A percentile compares a stretch with the other conserved stretches of the same genome.
Evolutionary conservation across 306 rosid species (phyloP).

Genomic region (Carpinus viminea): DNA sequence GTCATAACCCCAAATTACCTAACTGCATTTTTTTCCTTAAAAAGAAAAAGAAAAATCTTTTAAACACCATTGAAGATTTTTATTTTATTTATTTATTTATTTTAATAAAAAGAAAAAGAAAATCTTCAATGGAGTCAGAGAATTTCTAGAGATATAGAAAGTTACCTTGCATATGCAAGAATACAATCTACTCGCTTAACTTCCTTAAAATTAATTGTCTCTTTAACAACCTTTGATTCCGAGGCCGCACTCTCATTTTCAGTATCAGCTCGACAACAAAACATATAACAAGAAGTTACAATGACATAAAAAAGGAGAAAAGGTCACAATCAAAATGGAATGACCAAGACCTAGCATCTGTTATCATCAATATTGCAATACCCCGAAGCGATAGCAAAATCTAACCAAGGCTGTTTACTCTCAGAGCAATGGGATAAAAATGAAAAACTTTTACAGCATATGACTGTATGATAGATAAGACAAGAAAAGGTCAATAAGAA

Average conservation of each 20-base stretch:
- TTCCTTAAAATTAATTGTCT: constrained; percentile 71
- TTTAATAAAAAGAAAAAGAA: neutral
- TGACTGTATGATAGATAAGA: neutral
- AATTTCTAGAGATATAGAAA: constrained; percentile 6
- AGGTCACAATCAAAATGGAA: neutral
- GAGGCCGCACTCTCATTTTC: constrained; percentile 55
- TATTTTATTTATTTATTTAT: too few relatives aligned
- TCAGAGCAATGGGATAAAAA: neutral
- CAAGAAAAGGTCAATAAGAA: neutral
- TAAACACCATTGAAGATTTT: too few relatives aligned
- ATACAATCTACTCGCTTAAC: constrained; percentile 76
- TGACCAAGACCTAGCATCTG: neutral
- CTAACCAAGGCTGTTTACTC: neutral
- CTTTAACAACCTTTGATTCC: constrained; percentile 68
- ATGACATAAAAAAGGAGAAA: neutral
- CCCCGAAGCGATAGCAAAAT: neutral
- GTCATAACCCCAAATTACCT: too few relatives aligned
- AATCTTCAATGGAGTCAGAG: constrained; percentile 14
- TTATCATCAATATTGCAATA: neutral
- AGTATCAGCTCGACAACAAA: constrained; percentile 57
- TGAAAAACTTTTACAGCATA: neutral
- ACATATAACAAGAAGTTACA: constrained; percentile 15
- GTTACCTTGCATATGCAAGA: constrained; percentile 78
- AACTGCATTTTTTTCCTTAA: too few relatives aligned
- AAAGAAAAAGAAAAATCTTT: neutral